Conservation (phyloP, 768 basidiomycete species). For the Mrakia frigida region DNA sequence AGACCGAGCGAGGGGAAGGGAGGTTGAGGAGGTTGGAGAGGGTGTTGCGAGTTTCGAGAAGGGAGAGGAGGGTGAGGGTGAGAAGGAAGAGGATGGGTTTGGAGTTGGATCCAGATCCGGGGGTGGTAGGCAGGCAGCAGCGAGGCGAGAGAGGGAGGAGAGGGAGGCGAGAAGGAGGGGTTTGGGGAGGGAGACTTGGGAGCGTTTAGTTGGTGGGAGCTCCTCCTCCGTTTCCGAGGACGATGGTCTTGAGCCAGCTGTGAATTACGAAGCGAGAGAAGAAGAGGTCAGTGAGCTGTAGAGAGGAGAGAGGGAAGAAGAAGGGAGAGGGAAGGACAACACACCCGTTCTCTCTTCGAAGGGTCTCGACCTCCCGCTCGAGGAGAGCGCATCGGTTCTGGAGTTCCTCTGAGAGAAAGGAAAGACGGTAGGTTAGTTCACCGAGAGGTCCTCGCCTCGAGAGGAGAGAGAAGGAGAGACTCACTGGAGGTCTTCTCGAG, state of each 20-base stretch:
- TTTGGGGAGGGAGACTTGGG: neutral
- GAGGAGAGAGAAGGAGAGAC: neutral
- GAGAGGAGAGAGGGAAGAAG: neutral
- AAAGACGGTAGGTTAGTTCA: neutral
- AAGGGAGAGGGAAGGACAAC: neutral
- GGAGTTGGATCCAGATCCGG: too few species aligned
- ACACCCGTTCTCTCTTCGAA: constrained; percentile 67
- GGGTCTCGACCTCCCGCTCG: constrained; percentile 83
- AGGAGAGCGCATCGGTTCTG: constrained; percentile 71
- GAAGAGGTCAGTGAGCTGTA: neutral
- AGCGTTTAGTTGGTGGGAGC: neutral
- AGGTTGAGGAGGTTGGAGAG: neutral
- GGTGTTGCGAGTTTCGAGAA: neutral
- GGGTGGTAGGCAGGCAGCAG: neutral
- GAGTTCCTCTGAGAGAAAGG: constrained; percentile 54
- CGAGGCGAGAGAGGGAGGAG: neutral
- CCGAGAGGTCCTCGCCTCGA: neutral
- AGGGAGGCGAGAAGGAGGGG: neutral
- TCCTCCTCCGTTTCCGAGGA: constrained; percentile 14
- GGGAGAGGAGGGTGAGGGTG: neutral
- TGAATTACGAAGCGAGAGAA: neutral
- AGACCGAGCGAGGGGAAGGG: neutral
- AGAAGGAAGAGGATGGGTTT: too few species aligned
- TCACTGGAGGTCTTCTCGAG: constrained; percentile 66
- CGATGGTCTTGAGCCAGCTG: constrained; percentile 21